Evolutionary conservation across 2,329 filamentous ascomycete genomes (phyloP).

Genomic region (Aureobasidium zeae): DNA sequence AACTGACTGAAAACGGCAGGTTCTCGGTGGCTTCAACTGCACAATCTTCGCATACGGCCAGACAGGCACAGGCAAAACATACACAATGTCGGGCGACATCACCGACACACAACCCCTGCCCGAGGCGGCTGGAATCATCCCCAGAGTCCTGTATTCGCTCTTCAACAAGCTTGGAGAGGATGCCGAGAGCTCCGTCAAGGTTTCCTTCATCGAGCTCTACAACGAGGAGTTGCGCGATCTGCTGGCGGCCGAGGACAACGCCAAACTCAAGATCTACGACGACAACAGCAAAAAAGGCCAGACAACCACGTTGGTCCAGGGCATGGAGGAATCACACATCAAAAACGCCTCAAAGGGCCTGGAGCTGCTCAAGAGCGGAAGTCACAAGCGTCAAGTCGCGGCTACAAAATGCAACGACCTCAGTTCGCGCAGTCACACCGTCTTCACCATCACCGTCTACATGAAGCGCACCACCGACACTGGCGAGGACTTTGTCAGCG

Average conservation of each 20-base stretch:
- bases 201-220: constrained; percentile 97
- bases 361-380: constrained; percentile 78
- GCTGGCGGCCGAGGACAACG: constrained; percentile 67
- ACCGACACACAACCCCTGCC: constrained; percentile 80
- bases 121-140: constrained; percentile 90
- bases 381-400: constrained; percentile 91
- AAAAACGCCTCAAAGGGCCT: constrained; percentile 77
- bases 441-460: constrained; percentile 91
- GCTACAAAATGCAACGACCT: constrained; percentile 99
- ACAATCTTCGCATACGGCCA: constrained; percentile 98
- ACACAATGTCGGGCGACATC: constrained; percentile 99
- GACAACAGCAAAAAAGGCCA: constrained; percentile 81
- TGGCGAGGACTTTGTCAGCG: constrained; percentile 81
- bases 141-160: constrained; percentile 75
- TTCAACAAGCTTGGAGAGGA: constrained; percentile 77
- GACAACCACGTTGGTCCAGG: constrained; percentile 78
- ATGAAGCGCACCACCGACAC: constrained; percentile 72
- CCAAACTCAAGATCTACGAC: constrained; percentile 92
- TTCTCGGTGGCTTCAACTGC: constrained; percentile 90
- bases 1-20: constrained; percentile 49
- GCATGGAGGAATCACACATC: constrained; percentile 95
- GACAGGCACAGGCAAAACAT: constrained; percentile 96
- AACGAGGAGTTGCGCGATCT: constrained; percentile 94
- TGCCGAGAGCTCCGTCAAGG: constrained; percentile 82
- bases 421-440: constrained; percentile 91